Percentiles rank a stretch among this genome's conserved stretches.
phyloP scores from a whole-genome alignment of 495 filamentous ascomycete species.

The Neurospora sp. region DNA sequence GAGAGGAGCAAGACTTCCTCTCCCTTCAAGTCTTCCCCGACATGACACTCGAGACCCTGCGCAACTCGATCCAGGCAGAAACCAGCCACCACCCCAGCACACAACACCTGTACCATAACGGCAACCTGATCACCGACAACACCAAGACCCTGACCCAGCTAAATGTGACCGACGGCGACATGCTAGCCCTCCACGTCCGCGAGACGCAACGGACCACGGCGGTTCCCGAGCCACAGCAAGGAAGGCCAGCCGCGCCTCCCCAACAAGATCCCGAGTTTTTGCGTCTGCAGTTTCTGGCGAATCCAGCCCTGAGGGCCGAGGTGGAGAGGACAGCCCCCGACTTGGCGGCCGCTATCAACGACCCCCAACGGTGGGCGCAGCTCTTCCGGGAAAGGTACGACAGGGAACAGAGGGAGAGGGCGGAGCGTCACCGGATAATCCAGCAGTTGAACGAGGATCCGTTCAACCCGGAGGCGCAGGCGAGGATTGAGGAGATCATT shows the following conservation, averaged over 20 bases:
- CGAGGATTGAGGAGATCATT: conserved; percentile 94
- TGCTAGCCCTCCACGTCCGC: conserved; percentile 76
- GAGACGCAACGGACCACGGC: conserved; percentile 37
- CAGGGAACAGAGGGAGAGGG: conserved; percentile 57
- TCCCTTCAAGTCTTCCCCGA: conserved; percentile 73
- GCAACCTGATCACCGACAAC: conserved; percentile 66
- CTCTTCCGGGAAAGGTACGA: conserved; percentile 54
- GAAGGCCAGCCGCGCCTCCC: conserved; percentile 14
- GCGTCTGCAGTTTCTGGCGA: conserved; percentile 68
- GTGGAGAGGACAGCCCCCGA: conserved; percentile 61
- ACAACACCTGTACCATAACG: conserved; percentile 82
- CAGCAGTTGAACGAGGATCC: conserved; percentile 74
- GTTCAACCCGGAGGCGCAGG: conserved; percentile 82
- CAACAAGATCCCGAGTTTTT: conserved; percentile 68
- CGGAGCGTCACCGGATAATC: conserved; percentile 70
- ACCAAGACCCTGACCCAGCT: conserved; percentile 69
- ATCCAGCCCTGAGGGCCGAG: conserved; percentile 60
- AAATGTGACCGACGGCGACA: conserved; percentile 80
- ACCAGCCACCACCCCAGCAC: conserved; percentile 39
- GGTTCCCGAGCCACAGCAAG: conserved; percentile 17
- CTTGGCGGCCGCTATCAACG: conserved; percentile 66
- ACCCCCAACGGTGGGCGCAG: conserved; percentile 63
- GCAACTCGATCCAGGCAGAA: conserved; percentile 64
- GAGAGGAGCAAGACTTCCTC: conserved; percentile 65
- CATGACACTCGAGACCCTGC: conserved; percentile 79